Evolutionary conservation across 192 early-diverging fungal genomes (phyloP), one percentile per base, ranked within the genome.

Genomic region (Backusella liffmaniae): DNA sequence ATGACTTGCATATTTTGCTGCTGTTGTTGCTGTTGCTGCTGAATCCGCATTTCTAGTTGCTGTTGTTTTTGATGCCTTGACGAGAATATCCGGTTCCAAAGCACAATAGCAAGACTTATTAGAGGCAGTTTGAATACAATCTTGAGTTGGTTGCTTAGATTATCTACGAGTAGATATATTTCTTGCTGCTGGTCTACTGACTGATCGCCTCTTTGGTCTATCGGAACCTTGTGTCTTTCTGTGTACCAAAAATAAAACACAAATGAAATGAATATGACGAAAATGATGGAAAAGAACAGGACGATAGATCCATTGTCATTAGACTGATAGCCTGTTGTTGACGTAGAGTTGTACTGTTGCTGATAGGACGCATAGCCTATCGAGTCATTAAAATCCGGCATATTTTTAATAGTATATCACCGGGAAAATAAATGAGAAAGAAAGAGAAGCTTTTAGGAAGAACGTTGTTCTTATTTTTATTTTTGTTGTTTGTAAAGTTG

Each of bases 191-290:
- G 75, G 9, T 77, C 76, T 26, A 83, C 62, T 13, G 69, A 69
- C 44, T 77, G 72, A 71, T 83, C 76, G 18, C 70, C 71, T 32
- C 82, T 59, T 66, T 80, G 75, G 29, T 74, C 72, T 13, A 65
- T 53, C 35, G 82, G 73, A 34, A 83, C 51, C 46, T 76, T 80
- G 39, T 79, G 79, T 73, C 82, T 77, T 70, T 83, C 78, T 1
- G 76, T 80, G 35, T 77, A 80, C 82, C 82, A 83, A 72, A 83
- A 83, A 68, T 83, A 83, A 30, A 83, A 73, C 4, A 66, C 76
- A 67, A 83, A 83, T 0, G 82, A 80, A 15, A 77, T 39, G 1
- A 83, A 29, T n/a, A 83, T n/a, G 10, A 77, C 18, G 26, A 49
- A 39, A 26, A 83, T 80, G 32, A 80, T 77, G 37, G 78, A 70